Base-by-base conservation (phyloP, 2,329 filamentous ascomycete species). In the Aspergillus awamori region DNA sequence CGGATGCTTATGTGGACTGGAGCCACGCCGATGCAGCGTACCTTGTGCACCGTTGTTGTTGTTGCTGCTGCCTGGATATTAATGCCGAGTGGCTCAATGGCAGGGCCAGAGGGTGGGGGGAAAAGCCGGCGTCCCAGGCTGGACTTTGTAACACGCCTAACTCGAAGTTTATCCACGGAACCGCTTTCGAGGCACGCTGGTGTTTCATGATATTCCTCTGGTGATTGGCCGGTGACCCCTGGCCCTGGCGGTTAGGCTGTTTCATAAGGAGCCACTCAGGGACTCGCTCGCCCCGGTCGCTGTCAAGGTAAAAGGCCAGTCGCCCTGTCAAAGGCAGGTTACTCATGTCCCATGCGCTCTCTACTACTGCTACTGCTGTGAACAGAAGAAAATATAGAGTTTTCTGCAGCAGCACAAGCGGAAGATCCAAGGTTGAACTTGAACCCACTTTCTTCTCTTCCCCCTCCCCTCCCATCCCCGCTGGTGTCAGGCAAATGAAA, bases 401-500 rank as follows among this genome's bases (percentile, higher is more conserved):
- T 24, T 49, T 49, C 45, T 51, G 11, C 47, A 30, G 36, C 47
- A 30, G 13, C 13, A 11, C 57, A 60, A 58, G 57, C 58, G 24
- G 36, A 36, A 53, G 48, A 58, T 49, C 49, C 51, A 47, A 53
- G 47, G 20, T 20, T 20, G 20, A 20, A 20, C 20, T 36, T 36
- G 11, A 59, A 61, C 48, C 63, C 57, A 61, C 26, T 15, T 36
- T 36, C 33, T 36, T 36, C 26, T 26, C 26, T 26, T 26, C 26
- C 26, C 26, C 26, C 26, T 36, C 33, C 11, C 33, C 33, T 36
- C 33, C 4, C 33, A 36, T 36, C 24, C 45, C 45, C 45, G 22
- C 55, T 45, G 10, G 65, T 67, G 61, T 67, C 64, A 65, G 61
- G 41, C 62, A 66, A 54, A 66, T 62, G 60, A 65, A 36, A 65